A percentile compares a stretch with the other conserved stretches of the same genome.
phyloP scores from a whole-genome alignment of 805 yeast species.

The Candida koratica region DNA sequence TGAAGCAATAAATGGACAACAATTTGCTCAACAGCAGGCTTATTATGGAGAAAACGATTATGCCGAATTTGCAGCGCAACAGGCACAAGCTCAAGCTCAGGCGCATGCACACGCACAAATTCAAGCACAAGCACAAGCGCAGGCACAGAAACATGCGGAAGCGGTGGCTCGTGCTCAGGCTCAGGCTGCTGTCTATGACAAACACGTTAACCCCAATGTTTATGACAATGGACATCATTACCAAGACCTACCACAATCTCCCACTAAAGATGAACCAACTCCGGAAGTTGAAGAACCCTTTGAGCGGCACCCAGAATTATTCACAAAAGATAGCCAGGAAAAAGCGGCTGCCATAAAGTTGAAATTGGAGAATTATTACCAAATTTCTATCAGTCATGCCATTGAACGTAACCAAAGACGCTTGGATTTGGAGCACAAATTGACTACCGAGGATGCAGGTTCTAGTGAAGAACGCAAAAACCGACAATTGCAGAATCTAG shows the following conservation, averaged over 20 bases:
- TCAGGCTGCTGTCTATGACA: too few species aligned
- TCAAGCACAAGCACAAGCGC: slow-evolving; percentile 3
- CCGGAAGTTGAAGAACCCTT: slow-evolving; percentile 51
- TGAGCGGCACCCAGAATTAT: slow-evolving; percentile 76
- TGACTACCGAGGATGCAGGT: slow-evolving; percentile 60
- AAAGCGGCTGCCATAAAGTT: slow-evolving; percentile 80
- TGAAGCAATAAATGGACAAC: slow-evolving; percentile 16
- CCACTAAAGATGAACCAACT: not conserved
- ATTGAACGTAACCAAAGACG: slow-evolving; percentile 94
- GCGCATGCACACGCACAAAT: not conserved
- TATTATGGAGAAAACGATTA: slow-evolving; percentile 4
- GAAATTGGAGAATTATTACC: slow-evolving; percentile 78
- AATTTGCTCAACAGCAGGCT: slow-evolving; percentile 14
- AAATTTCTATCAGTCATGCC: slow-evolving; percentile 83
- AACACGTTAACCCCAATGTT: too few species aligned
- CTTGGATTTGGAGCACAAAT: slow-evolving; percentile 71
- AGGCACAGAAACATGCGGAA: slow-evolving; percentile 4
- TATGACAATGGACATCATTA: too few species aligned
- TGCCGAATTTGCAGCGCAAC: slow-evolving; percentile 8
- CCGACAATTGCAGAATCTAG: slow-evolving; percentile 76
- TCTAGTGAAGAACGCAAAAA: slow-evolving; percentile 78
- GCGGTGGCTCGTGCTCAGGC: slow-evolving; percentile 6
- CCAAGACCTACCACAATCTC: too few species aligned
- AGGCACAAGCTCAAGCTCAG: slow-evolving; percentile 4
- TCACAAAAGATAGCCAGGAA: slow-evolving; percentile 74